Conservation (phyloP, 306 rosid species). For the Cicer pinnatifidum region DNA sequence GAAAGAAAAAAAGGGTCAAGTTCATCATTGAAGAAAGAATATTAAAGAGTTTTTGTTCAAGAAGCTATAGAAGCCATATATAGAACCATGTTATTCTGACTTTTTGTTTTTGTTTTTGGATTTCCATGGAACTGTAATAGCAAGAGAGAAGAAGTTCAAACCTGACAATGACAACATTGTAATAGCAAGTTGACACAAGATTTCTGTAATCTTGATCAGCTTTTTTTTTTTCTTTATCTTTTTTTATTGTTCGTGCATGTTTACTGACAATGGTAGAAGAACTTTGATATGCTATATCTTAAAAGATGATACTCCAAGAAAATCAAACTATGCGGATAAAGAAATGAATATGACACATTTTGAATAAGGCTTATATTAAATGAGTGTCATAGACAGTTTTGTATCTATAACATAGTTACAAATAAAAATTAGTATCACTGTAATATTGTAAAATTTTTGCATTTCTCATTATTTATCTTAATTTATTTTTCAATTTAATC, state of each 20-base stretch:
- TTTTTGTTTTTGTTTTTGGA: conserved; percentile 18
- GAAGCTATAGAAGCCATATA: conserved; percentile 22
- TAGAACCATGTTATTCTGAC: conserved; percentile 15
- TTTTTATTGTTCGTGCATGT: not conserved
- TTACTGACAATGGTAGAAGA: conserved; percentile 11
- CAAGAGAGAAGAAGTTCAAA: conserved; percentile 25
- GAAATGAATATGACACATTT: not conserved
- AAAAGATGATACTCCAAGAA: conserved; percentile 2
- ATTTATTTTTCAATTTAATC: no score
- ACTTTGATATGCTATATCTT: conserved; percentile 1
- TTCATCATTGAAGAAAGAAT: conserved; percentile 28
- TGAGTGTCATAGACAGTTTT: not conserved
- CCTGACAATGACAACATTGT: conserved; percentile 43
- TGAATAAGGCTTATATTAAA: not conserved
- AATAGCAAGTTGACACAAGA: conserved; percentile 34
- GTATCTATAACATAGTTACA: no score
- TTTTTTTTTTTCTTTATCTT: not conserved
- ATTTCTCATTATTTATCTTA: no score
- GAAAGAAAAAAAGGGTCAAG: not conserved
- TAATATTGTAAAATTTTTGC: no score
- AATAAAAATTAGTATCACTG: no score
- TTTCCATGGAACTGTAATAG: conserved; percentile 31
- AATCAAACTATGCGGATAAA: not conserved
- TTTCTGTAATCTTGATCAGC: conserved; percentile 24
- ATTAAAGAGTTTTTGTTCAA: not conserved